Percentiles rank a stretch among this genome's conserved stretches.
phyloP scores from a whole-genome alignment of 768 basidiomycete genomes.

The Gymnopilus junonius region DNA sequence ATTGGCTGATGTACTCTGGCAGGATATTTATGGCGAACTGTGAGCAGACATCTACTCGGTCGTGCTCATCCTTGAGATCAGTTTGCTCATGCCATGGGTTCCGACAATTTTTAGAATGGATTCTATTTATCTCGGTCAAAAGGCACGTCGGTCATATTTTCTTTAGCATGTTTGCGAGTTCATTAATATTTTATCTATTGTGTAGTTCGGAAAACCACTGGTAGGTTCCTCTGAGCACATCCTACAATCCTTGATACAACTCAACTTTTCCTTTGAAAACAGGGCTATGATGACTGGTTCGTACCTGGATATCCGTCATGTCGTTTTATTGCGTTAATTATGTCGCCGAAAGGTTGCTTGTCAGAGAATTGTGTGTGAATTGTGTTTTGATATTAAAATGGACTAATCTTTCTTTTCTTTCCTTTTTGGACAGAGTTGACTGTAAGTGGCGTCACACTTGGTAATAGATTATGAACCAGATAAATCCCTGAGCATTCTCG shows the following conservation, averaged over 20 bases:
- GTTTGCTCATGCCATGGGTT: no score
- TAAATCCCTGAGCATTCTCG: not conserved
- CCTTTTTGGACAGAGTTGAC: constrained; percentile 55
- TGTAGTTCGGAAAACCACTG: constrained; percentile 76
- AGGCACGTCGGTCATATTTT: constrained; percentile 45
- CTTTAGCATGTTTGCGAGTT: not conserved
- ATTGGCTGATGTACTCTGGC: not conserved
- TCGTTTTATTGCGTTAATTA: not conserved
- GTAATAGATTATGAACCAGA: not conserved
- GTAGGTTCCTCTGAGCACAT: constrained; percentile 40
- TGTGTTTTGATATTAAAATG: not conserved
- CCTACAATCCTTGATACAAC: not conserved
- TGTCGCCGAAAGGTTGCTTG: constrained; percentile 55
- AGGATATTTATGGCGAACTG: constrained; percentile 99
- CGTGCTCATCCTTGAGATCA: not conserved
- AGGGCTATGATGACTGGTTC: constrained; percentile 50
- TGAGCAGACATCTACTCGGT: constrained; percentile 38
- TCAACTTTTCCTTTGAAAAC: not conserved
- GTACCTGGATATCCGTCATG: constrained; percentile 1
- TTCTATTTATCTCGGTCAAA: constrained; percentile 95
- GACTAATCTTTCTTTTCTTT: not conserved
- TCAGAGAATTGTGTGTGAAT: constrained; percentile 72
- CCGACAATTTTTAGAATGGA: constrained; percentile 92
- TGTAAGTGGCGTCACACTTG: constrained; percentile 47
- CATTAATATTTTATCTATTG: not conserved